Evolutionary conservation across 768 basidiomycete genomes (phyloP).

Genomic region (Roridomyces roridus): DNA sequence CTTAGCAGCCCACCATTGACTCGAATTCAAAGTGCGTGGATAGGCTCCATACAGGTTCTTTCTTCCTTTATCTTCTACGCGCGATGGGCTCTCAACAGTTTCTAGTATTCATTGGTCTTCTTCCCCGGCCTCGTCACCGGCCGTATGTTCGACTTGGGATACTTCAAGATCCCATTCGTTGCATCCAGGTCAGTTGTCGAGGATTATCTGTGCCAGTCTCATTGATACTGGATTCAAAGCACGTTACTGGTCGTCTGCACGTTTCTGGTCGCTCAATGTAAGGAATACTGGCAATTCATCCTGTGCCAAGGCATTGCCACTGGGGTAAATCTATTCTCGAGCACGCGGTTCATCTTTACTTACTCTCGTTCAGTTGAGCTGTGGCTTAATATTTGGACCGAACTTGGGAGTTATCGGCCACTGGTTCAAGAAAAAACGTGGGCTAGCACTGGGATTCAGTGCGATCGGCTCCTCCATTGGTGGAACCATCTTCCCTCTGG

Average conservation of each 20-base stretch:
- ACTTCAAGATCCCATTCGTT: conserved; percentile 49
- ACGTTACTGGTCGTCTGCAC: conserved; percentile 2
- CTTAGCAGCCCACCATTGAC: too few relatives aligned
- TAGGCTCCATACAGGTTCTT: conserved; percentile 59
- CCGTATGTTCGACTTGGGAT: conserved; percentile 61
- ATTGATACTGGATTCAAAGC: not conserved
- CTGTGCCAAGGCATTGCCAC: conserved; percentile 14
- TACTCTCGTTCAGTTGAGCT: conserved; percentile 26
- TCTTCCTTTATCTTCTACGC: conserved; percentile 11
- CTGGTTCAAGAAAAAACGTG: conserved; percentile 65
- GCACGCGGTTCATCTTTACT: not conserved
- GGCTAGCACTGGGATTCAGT: conserved; percentile 58
- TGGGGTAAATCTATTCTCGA: conserved; percentile 6
- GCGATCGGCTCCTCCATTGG: conserved; percentile 65
- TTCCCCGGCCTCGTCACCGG: conserved; percentile 52
- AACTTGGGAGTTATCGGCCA: conserved; percentile 59
- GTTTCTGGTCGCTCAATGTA: conserved; percentile 11
- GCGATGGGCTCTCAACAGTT: not conserved
- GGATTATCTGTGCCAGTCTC: too few relatives aligned
- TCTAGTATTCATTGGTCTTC: conserved; percentile 51
- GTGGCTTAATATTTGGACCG: conserved; percentile 58
- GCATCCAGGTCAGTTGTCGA: not conserved
- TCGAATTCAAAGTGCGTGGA: conserved; percentile 57
- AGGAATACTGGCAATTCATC: conserved; percentile 14
- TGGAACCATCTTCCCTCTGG: conserved; percentile 67